These are phyloP conservation scores for Auriculariales sp. DNA, from an alignment of 768 basidiomycete species.

Conservation along the genomic window DNA sequence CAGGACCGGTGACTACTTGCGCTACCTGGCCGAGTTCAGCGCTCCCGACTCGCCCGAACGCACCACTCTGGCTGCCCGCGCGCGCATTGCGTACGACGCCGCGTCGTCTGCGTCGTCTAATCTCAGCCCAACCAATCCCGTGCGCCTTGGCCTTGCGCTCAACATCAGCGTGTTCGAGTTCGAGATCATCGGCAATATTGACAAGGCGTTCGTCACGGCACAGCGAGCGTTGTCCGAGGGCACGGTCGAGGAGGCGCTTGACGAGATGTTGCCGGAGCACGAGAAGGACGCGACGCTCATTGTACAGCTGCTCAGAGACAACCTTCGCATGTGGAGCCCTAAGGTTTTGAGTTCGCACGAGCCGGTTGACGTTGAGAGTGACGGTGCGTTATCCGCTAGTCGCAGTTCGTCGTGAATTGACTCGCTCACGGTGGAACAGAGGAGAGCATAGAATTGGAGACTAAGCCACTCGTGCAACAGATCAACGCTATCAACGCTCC, in stretches of 20 bases:
- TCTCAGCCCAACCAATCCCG: background rate
- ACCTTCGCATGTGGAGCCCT: background rate
- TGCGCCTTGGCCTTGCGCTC: background rate
- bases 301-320: background rate
- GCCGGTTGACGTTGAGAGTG: too few relatives aligned
- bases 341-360: too few relatives aligned
- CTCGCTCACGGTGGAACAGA: too few relatives aligned
- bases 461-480: too few relatives aligned
- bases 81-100: background rate
- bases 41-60: background rate
- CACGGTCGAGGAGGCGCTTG: background rate
- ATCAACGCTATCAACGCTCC: too few relatives aligned
- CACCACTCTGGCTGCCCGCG: background rate
- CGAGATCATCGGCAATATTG: background rate
- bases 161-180: background rate
- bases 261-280: background rate
- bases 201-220: background rate
- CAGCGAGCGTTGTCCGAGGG: background rate
- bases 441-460: too few relatives aligned
- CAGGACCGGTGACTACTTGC: background rate
- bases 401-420: too few relatives aligned
- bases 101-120: background rate
- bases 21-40: constrained; percentile 1
- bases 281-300: background rate
- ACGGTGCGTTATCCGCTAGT: too few relatives aligned